Evolutionary conservation across 2,329 filamentous ascomycete genomes (phyloP).

Genomic region (Monosporascus sp.): DNA sequence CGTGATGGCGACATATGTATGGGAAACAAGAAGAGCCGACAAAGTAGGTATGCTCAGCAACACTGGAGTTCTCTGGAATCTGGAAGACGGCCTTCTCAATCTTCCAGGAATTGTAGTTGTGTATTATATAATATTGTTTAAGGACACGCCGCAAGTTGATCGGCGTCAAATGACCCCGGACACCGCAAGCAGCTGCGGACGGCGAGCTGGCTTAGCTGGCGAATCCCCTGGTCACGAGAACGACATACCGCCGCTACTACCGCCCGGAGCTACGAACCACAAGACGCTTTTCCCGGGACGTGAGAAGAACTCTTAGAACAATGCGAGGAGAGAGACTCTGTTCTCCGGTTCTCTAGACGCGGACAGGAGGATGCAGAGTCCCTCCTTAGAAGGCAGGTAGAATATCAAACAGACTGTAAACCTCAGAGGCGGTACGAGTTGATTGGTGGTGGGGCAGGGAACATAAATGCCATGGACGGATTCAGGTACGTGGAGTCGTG

Average conservation of each 20-base stretch:
- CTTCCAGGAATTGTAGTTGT: background rate
- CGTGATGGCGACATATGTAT: constrained; percentile 11
- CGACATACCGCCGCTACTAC: background rate
- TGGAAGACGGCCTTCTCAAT: background rate
- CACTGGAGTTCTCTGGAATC: background rate
- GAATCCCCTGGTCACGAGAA: background rate
- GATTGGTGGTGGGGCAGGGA: background rate
- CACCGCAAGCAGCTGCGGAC: background rate
- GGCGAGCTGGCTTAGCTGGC: background rate
- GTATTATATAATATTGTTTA: background rate
- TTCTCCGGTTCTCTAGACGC: no score
- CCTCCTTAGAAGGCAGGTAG: no score
- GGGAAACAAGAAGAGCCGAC: background rate
- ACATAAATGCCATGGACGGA: background rate
- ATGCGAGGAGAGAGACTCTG: no score
- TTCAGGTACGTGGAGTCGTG: background rate
- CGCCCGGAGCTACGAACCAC: background rate
- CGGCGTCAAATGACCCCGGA: background rate
- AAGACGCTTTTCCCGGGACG: no score
- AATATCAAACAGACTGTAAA: background rate
- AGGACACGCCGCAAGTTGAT: background rate
- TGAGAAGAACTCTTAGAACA: no score
- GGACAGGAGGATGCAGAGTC: no score
- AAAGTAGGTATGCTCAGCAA: background rate
- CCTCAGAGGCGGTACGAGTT: background rate